Evolutionary conservation across 345 rosid genomes (phyloP), one percentile per base, ranked within the genome.

Genomic region (Citrus medica): DNA sequence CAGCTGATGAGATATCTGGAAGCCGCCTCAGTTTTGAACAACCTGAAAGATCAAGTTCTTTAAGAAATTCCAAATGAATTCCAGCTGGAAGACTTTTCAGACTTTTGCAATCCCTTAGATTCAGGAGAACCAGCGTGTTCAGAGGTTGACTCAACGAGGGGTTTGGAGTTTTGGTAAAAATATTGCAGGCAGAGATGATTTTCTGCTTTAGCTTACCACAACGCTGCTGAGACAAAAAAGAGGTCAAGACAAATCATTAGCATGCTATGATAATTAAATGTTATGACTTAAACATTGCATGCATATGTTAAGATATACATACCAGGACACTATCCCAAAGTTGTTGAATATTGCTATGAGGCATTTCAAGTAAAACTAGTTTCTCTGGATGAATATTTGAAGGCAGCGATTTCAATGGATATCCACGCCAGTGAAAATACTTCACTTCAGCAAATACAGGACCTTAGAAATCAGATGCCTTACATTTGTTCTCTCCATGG

Each of bases 371-470:
- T 37, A 37, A 37, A 37, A 37, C 40, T 37, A 37, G 40, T 7
- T 37, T 37, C 40, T 37, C 40, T 5, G 4, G 40, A 37, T 37
- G 40, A 37, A 37, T 37, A 37, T 37, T 37, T 6, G 40, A 7
- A 6, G 40, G 40, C 9, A 37, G 1, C 1, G 40, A 37, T 37
- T 37, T 37, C 40, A 37, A 37, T 37, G 40, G 8, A 37, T 37
- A 37, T 37, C 40, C 40, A 37, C 7, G 9, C 9, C 40, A 37
- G 40, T 59, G 22, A 59, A 59, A 4, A n/a, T 40, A 72, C 70
- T 81, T 84, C 79, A 59, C 74, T 32, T 74, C 76, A 69, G 81
- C 82, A 73, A 76, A 79, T 28, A 37, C 40, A 37, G 66, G 51
- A 21, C 79, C 83, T 58, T 9, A 17, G 25, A 27, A 76, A 62